These are phyloP conservation scores for Yamagishiella unicocca DNA, from an alignment of 139 green algal species.

Conservation along the genomic window DNA sequence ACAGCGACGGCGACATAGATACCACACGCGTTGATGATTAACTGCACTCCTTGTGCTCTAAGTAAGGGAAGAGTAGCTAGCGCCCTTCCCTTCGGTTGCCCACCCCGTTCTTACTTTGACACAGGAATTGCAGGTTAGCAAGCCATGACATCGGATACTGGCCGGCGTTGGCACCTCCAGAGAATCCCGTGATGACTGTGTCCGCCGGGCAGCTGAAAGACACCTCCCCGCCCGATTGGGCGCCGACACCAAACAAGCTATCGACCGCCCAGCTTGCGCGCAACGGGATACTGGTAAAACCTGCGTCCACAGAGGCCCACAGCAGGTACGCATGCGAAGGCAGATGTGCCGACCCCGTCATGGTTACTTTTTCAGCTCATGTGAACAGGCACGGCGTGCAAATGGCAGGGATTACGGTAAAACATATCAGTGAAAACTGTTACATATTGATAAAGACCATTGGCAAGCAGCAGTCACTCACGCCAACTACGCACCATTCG, in stretches of 20 bases:
- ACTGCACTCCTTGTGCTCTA: no score
- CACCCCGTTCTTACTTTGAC: not conserved
- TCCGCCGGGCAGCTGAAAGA: not conserved
- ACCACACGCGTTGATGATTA: not conserved
- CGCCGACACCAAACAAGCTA: not conserved
- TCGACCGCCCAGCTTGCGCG: not conserved
- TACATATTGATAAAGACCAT: no score
- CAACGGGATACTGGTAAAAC: not conserved
- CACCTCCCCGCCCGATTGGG: not conserved
- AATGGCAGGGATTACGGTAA: no score
- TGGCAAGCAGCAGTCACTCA: no score
- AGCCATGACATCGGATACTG: not conserved
- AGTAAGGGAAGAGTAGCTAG: no score
- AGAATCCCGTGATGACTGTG: not conserved
- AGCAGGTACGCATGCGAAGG: no score
- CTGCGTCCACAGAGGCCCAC: no score
- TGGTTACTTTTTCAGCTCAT: no score
- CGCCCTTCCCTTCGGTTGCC: no score
- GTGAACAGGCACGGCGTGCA: no score
- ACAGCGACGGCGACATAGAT: not conserved
- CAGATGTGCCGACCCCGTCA: no score
- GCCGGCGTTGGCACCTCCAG: not conserved
- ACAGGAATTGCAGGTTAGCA: conserved; percentile 3
- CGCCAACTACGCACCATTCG: not conserved
- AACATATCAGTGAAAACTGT: no score